Base-by-base conservation (phyloP, 2,329 filamentous ascomycete genomes). In the Cladosporium halotolerans region DNA sequence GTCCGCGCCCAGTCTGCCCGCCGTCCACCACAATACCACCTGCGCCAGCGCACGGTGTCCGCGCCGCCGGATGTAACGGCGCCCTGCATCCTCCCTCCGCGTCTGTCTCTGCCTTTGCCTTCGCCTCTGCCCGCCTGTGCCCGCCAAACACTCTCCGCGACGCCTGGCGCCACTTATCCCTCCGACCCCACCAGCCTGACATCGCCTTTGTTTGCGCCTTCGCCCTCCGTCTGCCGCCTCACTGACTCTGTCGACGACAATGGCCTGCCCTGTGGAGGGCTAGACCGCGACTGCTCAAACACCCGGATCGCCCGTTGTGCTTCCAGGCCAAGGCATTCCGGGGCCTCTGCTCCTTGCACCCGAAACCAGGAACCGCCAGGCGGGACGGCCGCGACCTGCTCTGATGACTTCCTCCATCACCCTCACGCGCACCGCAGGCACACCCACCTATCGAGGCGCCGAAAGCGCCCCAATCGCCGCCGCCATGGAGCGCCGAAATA, bases 401-500 rank as follows among this genome's bases (percentile, higher is more conserved):
- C 38, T 18, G 48, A 51, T 33, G 18, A 9, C 31, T 31, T 28
- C 40, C 9, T 28, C 9, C 32, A 13, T 14, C 36, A 14, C n/a
- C n/a, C n/a, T 14, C n/a, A 43, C 38, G 40, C 38, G 40, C 32
- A 31, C 42, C 18, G 48, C 23, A 16, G 48, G 44, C 40, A 43
- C 39, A 9, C 48, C 48, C 9, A 31, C 40, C 14, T 28, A 40
- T n/a, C 32, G 8, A 32, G 16, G n/a, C 16, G n/a, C 40, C 16
- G 48, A 32, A 13, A 38, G 28, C 19, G 32, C 48, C 11, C 40
- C 36, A 19, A 18, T 14, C 39, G 48, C 31, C 32, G 34, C 48
- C 2, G 48, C 47, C 9, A 58, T 62, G 56, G 63, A 61, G 46
- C 60, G 63, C 14, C 54, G 57, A 33, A 59, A 58, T 13, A 59